These are phyloP conservation scores for Nitzschia sp. DNA, from an alignment of 108 stramenopile species.

Conservation along the genomic window DNA sequence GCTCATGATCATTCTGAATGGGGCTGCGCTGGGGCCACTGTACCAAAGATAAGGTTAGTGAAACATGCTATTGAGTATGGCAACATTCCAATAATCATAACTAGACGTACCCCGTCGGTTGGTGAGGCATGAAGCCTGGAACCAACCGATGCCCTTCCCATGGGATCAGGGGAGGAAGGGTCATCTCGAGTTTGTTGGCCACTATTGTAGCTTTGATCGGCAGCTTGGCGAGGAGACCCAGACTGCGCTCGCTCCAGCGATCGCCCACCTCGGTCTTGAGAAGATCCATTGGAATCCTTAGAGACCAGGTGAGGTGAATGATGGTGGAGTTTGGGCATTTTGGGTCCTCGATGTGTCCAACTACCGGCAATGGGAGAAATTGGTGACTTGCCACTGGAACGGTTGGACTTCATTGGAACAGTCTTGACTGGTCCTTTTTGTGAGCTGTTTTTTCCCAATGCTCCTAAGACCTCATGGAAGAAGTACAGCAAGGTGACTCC, in stretches of 20 bases:
- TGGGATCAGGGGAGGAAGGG: neutral
- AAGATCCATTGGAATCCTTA: slow-evolving; percentile 16
- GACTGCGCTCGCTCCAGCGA: neutral
- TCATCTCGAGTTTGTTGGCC: neutral
- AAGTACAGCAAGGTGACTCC: too few species aligned
- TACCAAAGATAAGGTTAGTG: neutral
- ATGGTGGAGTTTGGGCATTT: neutral
- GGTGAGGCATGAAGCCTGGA: neutral
- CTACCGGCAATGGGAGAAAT: too few species aligned
- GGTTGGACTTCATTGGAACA: too few species aligned
- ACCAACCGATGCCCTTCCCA: too few species aligned
- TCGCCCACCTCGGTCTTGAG: neutral
- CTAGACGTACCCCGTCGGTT: neutral
- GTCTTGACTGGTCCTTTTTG: too few species aligned
- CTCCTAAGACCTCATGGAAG: too few species aligned
- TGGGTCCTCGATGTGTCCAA: too few species aligned
- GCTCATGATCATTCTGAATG: slow-evolving; percentile 12
- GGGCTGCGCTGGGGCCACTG: slow-evolving; percentile 40
- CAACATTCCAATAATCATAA: neutral
- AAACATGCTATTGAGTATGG: neutral
- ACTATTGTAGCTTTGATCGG: too few species aligned
- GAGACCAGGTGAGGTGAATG: slow-evolving; percentile 7
- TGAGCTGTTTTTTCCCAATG: too few species aligned
- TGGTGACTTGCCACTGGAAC: too few species aligned
- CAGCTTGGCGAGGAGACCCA: too few species aligned